Evolutionary conservation across 2,329 filamentous ascomycete species (phyloP).

Genomic region (Beauveria sp.): DNA sequence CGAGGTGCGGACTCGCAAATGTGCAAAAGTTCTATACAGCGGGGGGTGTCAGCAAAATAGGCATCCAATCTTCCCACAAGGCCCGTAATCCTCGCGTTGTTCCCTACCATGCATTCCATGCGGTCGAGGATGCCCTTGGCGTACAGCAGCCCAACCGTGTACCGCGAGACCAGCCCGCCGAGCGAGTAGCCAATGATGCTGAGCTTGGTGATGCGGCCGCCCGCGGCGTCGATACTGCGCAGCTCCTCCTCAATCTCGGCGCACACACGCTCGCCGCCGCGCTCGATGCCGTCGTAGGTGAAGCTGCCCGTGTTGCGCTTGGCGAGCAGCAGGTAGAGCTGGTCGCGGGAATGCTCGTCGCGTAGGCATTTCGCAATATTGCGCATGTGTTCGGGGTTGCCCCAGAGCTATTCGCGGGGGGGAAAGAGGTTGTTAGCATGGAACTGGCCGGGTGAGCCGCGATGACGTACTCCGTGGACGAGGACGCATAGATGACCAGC

Average conservation of each 20-base stretch:
- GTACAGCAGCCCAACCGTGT: slow-evolving; percentile 76
- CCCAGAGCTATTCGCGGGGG: slow-evolving; percentile 54
- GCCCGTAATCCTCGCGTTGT: slow-evolving; percentile 11
- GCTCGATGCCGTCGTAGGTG: slow-evolving; percentile 63
- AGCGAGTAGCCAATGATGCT: slow-evolving; percentile 87
- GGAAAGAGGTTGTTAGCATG: background rate
- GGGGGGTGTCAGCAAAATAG: background rate
- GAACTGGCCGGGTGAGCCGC: background rate
- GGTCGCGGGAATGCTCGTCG: slow-evolving; percentile 51
- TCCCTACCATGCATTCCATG: slow-evolving; percentile 63
- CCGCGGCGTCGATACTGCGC: slow-evolving; percentile 47
- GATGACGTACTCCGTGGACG: slow-evolving; percentile 60
- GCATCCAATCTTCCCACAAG: too few relatives aligned
- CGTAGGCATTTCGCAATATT: slow-evolving; percentile 60
- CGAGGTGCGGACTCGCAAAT: slow-evolving; percentile 78
- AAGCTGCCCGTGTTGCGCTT: slow-evolving; percentile 68
- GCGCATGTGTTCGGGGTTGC: slow-evolving; percentile 66
- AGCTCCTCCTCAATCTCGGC: slow-evolving; percentile 60
- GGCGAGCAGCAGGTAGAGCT: slow-evolving; percentile 62
- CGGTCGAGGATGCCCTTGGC: slow-evolving; percentile 72
- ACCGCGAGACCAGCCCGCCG: slow-evolving; percentile 78
- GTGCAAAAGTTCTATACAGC: slow-evolving; percentile 72
- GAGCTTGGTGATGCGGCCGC: slow-evolving; percentile 69
- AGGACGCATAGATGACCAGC: slow-evolving; percentile 70
- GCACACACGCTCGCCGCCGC: slow-evolving; percentile 59